These are phyloP conservation scores for Pythium guiyangense DNA, from an alignment of 352 stramenopile genomes.

Conservation along the genomic window DNA sequence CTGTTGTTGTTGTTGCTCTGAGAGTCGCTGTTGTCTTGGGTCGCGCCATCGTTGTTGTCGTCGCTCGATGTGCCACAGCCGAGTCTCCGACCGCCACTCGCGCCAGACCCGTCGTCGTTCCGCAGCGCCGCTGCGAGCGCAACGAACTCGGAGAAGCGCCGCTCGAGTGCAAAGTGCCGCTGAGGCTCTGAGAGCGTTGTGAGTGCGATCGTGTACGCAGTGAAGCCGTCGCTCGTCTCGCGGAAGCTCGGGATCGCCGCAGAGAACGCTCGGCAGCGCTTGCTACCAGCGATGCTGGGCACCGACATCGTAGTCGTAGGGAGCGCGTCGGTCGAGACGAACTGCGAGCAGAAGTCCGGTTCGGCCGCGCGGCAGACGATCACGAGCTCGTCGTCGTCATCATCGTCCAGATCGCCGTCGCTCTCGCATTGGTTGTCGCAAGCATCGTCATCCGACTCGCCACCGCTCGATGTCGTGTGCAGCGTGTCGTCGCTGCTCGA, in stretches of 20 bases:
- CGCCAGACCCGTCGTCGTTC: neutral
- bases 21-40: neutral
- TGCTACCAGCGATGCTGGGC: neutral
- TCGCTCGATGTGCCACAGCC: slow-evolving; percentile 3
- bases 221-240: slow-evolving; percentile 60
- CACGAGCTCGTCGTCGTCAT: slow-evolving; percentile 58
- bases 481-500: slow-evolving; percentile 1
- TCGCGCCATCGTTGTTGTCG: neutral
- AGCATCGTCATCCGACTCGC: slow-evolving; percentile 2
- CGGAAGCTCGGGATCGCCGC: slow-evolving; percentile 53
- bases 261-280: slow-evolving; percentile 34
- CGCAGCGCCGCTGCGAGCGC: slow-evolving; percentile 43
- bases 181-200: slow-evolving; percentile 27
- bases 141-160: slow-evolving; percentile 79
- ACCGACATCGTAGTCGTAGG: neutral
- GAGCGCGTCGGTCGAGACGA: slow-evolving; percentile 17
- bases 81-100: too few relatives aligned
- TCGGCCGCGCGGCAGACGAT: slow-evolving; percentile 52
- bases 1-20: neutral
- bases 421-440: slow-evolving; percentile 17
- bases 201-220: slow-evolving; percentile 55
- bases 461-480: slow-evolving; percentile 1
- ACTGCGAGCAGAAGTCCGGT: slow-evolving; percentile 62
- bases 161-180: slow-evolving; percentile 56
- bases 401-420: too few relatives aligned